These are phyloP conservation scores for Cornus florida DNA, from an alignment of 148 eudicot genomes.

Conservation along the genomic window DNA sequence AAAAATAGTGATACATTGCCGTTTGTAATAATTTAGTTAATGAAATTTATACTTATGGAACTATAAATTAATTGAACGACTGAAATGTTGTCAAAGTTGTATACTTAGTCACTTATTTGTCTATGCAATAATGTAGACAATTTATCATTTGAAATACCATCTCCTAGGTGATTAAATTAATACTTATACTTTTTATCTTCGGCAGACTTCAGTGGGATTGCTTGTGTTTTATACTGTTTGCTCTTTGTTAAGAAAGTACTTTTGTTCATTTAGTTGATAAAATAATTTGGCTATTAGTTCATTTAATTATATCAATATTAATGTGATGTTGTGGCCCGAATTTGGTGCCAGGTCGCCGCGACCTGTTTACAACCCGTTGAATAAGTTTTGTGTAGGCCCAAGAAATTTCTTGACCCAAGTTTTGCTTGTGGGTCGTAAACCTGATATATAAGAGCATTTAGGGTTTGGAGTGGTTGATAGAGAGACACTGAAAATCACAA, in stretches of 20 bases:
- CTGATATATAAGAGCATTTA: no score
- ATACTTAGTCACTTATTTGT: neutral
- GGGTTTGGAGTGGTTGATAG: no score
- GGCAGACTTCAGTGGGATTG: neutral
- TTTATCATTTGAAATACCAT: neutral
- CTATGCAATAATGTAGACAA: neutral
- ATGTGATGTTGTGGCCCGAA: no score
- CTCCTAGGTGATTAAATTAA: neutral
- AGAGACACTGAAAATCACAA: no score
- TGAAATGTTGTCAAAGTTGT: neutral
- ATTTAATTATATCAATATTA: neutral
- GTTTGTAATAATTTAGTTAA: neutral
- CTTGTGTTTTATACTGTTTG: neutral
- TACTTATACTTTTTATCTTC: neutral
- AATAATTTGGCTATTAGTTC: neutral
- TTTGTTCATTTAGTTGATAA: neutral
- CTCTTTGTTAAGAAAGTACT: neutral
- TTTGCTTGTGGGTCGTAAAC: no score
- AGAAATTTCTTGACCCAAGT: no score
- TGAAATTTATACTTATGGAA: neutral
- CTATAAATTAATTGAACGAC: neutral
- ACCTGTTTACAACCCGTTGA: no score
- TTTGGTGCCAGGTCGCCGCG: no score
- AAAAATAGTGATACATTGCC: neutral
- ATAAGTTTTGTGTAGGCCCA: no score